A percentile compares a stretch with the other conserved stretches of the same genome.
phyloP scores from a whole-genome alignment of 2,329 filamentous ascomycete genomes.

The Aspergillus ochraceus region DNA sequence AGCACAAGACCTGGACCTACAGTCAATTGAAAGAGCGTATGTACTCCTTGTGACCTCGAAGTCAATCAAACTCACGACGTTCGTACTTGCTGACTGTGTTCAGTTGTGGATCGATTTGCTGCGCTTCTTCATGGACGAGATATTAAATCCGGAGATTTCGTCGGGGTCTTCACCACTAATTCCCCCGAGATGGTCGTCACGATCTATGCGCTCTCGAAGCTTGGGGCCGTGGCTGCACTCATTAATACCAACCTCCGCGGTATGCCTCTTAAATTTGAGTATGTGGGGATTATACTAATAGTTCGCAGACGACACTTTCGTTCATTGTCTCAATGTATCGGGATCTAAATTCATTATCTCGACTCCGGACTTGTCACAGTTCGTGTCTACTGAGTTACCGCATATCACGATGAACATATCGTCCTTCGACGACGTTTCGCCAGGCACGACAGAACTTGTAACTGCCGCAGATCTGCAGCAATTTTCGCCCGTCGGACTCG shows the following conservation, averaged over 20 bases:
- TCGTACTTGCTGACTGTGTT: slow-evolving; percentile 7
- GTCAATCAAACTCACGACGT: neutral
- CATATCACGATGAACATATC: slow-evolving; percentile 41
- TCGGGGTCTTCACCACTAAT: slow-evolving; percentile 51
- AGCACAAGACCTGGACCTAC: slow-evolving; percentile 51
- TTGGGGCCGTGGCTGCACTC: slow-evolving; percentile 47
- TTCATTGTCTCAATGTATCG: slow-evolving; percentile 47
- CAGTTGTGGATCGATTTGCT: slow-evolving; percentile 48
- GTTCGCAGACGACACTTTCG: slow-evolving; percentile 43
- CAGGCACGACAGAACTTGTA: slow-evolving; percentile 25
- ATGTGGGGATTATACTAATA: too few relatives aligned
- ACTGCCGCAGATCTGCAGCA: slow-evolving; percentile 27
- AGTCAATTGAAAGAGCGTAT: slow-evolving; percentile 44
- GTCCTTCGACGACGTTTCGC: slow-evolving; percentile 34
- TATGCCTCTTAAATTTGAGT: slow-evolving; percentile 16
- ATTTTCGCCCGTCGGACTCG: slow-evolving; percentile 22
- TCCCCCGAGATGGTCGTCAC: slow-evolving; percentile 51
- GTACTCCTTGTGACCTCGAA: slow-evolving; percentile 13
- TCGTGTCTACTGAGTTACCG: slow-evolving; percentile 34
- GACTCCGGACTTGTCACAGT: slow-evolving; percentile 44
- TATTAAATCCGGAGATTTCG: slow-evolving; percentile 41
- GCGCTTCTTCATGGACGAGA: slow-evolving; percentile 40
- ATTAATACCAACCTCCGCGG: slow-evolving; percentile 51
- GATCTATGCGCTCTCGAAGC: slow-evolving; percentile 46
- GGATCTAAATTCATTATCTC: slow-evolving; percentile 43